A percentile compares a stretch with the other conserved stretches of the same genome.
Evolutionary conservation across 148 eudicot genomes (phyloP).

Genomic region (Oxyria digyna): DNA sequence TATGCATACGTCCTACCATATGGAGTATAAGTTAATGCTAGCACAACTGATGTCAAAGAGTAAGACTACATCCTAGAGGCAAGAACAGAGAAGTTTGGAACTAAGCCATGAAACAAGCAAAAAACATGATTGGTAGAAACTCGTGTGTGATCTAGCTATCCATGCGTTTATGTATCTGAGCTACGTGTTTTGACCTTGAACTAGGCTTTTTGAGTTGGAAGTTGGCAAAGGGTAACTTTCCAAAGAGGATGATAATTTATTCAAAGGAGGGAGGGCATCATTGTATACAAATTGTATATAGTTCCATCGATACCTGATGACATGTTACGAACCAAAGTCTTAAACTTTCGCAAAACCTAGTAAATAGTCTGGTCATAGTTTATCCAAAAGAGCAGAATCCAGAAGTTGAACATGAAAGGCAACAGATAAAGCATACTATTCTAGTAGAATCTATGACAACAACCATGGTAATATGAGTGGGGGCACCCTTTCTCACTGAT

Average conservation of each 20-base stretch:
- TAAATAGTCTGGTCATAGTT: not conserved
- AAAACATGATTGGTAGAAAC: not conserved
- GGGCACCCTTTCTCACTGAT: not conserved
- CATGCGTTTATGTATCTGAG: not conserved
- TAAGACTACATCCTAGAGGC: not conserved
- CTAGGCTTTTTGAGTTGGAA: not conserved
- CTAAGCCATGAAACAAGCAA: not conserved
- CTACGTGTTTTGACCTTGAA: not conserved
- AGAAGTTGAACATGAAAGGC: not conserved
- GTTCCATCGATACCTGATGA: too few relatives aligned
- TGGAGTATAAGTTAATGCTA: not conserved
- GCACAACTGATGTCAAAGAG: not conserved
- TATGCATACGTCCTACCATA: too few relatives aligned
- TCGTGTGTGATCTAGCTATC: not conserved
- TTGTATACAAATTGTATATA: too few relatives aligned
- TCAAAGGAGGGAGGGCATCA: not conserved
- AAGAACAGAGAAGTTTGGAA: not conserved
- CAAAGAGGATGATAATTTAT: not conserved
- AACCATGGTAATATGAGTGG: not conserved
- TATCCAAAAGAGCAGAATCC: not conserved
- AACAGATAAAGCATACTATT: not conserved
- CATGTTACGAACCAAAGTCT: too few relatives aligned
- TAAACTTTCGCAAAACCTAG: not conserved
- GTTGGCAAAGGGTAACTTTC: not conserved
- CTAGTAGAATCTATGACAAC: not conserved